phyloP scores from a whole-genome alignment of 352 stramenopile species.

The Phytophthora syringae region DNA sequence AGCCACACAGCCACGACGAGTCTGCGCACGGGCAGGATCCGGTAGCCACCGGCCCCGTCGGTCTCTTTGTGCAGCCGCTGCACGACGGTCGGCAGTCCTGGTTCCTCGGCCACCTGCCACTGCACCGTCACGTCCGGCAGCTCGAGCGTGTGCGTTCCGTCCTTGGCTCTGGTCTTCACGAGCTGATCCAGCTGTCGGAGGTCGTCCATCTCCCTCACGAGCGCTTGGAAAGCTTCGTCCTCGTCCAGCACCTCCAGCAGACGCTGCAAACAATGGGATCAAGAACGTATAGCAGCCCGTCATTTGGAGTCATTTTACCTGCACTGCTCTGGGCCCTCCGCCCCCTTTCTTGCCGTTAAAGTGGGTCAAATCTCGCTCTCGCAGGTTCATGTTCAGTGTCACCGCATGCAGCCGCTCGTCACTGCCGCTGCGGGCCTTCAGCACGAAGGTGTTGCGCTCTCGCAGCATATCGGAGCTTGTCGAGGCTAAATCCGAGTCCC shows the following conservation, averaged over 20 bases:
- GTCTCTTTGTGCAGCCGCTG: conserved; percentile 15
- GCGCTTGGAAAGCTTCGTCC: conserved; percentile 58
- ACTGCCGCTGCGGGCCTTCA: conserved; percentile 46
- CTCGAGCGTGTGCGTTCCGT: conserved; percentile 35
- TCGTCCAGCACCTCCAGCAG: conserved; percentile 55
- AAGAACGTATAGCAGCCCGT: no score
- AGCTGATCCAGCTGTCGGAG: conserved; percentile 46
- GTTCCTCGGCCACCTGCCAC: conserved; percentile 65
- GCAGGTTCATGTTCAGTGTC: conserved; percentile 61
- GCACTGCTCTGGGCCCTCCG: conserved; percentile 33
- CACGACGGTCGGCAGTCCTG: conserved; percentile 62
- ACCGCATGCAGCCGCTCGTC: conserved; percentile 62
- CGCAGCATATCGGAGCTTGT: conserved; percentile 39
- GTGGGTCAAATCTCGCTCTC: conserved; percentile 59
- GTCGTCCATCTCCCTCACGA: conserved; percentile 63
- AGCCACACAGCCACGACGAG: conserved; percentile 71
- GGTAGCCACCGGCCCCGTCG: conserved; percentile 35
- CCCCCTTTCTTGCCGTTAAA: conserved; percentile 49
- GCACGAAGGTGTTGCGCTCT: conserved; percentile 68
- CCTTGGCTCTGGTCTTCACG: conserved; percentile 47
- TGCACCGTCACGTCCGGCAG: conserved; percentile 54
- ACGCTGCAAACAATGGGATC: conserved; percentile 33
- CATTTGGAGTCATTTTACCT: conserved; percentile 35
- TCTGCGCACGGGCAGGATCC: conserved; percentile 58
- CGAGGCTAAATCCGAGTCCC: background rate